Base-by-base conservation (phyloP, 1,139 yeast species). In the Blastobotrys indianensis region DNA sequence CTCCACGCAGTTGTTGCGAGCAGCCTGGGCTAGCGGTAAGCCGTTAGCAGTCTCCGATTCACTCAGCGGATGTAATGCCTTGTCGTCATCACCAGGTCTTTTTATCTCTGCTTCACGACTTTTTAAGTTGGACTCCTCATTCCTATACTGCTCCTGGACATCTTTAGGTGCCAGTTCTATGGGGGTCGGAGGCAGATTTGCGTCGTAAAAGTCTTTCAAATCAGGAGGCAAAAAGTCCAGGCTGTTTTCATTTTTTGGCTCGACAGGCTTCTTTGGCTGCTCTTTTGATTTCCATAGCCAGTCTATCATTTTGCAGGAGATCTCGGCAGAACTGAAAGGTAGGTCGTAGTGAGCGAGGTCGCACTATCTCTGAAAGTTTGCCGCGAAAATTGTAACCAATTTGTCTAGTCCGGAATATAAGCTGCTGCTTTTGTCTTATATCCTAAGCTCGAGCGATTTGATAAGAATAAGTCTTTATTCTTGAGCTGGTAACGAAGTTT, bases 1-100 rank as follows among this genome's bases (percentile, higher is more conserved):
- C 46, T 63, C 67, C 8, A 60, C 64, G 43, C 67, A 63, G 52
- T 63, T 63, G 40, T 63, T 63, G 48, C 59, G 45, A 13, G 66
- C 66, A 1, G 59, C 58, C 41, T 59, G 63, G 35, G 49, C 51
- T 16, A 58, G 42, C n/a, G 60, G 49, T 35, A 44, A 32, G 9
- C 44, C 45, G 4, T 25, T 46, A 10, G n/a, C 20, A 15, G 40
- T 23, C 10, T 33, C 40, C 16, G 41, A 41, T 13, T 40, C 31
- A 40, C 30, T 12, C 13, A 47, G 34, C 42, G 44, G 42, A 29
- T 48, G 51, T 39, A 46, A 34, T 13, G 44, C 46, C 12, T 28
- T 15, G 29, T 45, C 43, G 20, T 39, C 23, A 20, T 37, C 23
- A 29, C 20, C 29, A 12, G 12, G 31, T 30, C 16, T 15, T 13